Conservation (phyloP, 176 grass and related monocot species). For the Eragrostis nindensis region DNA sequence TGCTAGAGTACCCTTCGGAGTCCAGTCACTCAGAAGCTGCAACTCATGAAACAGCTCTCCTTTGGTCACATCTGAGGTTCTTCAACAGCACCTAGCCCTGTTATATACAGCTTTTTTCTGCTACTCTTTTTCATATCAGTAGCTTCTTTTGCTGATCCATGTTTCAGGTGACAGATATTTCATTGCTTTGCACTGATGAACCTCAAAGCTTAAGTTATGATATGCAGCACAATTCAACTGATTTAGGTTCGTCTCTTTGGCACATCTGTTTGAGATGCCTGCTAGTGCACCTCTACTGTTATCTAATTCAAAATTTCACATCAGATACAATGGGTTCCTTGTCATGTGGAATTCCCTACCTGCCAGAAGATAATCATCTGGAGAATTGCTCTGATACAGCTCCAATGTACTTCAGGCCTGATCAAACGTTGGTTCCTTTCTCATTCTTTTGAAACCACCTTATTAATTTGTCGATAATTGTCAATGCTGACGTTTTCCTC, state of each 20-base stretch:
- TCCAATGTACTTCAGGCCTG: constrained; percentile 35
- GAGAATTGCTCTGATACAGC: constrained; percentile 40
- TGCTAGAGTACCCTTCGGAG: constrained; percentile 55
- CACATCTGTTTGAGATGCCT: constrained; percentile 12
- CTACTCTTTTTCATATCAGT: constrained; percentile 7
- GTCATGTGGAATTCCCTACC: constrained; percentile 29
- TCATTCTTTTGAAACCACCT: constrained; percentile 18
- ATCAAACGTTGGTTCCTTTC: constrained; percentile 36
- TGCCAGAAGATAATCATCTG: constrained; percentile 33
- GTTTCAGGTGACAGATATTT: constrained; percentile 38
- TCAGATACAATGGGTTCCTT: constrained; percentile 40
- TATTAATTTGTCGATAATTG: neutral
- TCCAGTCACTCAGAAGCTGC: constrained; percentile 31
- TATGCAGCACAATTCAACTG: constrained; percentile 32
- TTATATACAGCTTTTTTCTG: neutral
- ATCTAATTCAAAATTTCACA: constrained; percentile 33
- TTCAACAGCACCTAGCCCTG: constrained; percentile 3
- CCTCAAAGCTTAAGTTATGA: constrained; percentile 34
- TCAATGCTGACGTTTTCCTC: constrained; percentile 20
- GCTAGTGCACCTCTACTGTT: constrained; percentile 25
- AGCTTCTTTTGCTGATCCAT: constrained; percentile 26
- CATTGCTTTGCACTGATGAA: constrained; percentile 57
- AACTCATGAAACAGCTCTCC: constrained; percentile 27
- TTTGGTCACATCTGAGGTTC: constrained; percentile 46
- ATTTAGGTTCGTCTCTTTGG: constrained; percentile 40